Conservation (phyloP, 768 basidiomycete species). For the Sporobolomyces roseus region DNA sequence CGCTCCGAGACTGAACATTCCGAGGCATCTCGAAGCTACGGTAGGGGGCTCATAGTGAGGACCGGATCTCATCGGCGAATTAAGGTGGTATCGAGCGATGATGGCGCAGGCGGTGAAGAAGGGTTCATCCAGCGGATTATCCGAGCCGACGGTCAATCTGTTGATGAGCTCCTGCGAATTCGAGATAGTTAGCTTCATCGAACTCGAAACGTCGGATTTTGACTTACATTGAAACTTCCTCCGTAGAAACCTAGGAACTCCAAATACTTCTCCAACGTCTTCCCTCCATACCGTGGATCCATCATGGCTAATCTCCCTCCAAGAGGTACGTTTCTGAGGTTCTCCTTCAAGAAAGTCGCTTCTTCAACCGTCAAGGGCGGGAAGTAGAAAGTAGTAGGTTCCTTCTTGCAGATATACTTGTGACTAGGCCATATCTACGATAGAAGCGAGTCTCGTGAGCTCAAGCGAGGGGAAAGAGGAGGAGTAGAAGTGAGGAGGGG, state of each 20-base stretch:
- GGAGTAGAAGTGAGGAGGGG: background rate
- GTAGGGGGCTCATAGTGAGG: no score
- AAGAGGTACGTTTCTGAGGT: background rate
- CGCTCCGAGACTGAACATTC: no score
- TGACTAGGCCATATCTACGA: background rate
- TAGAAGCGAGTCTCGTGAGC: background rate
- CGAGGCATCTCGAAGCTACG: no score
- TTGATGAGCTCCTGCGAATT: background rate
- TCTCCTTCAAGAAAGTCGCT: background rate
- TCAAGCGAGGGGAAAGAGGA: no score
- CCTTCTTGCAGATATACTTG: conserved; percentile 5
- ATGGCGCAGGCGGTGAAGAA: background rate
- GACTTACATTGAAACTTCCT: background rate
- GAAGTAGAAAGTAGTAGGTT: background rate
- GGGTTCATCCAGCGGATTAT: background rate
- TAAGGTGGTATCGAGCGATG: background rate
- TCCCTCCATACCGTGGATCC: background rate
- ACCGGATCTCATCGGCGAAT: no score
- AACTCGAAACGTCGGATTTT: background rate
- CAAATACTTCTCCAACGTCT: background rate
- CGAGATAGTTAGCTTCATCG: background rate
- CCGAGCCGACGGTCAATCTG: background rate
- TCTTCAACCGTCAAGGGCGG: background rate
- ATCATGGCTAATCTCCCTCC: background rate
- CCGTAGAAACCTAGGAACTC: background rate